Evolutionary conservation across 108 stramenopile genomes (phyloP), one percentile per base, ranked within the genome.

Genomic region (Fragilaria crotonensis): DNA sequence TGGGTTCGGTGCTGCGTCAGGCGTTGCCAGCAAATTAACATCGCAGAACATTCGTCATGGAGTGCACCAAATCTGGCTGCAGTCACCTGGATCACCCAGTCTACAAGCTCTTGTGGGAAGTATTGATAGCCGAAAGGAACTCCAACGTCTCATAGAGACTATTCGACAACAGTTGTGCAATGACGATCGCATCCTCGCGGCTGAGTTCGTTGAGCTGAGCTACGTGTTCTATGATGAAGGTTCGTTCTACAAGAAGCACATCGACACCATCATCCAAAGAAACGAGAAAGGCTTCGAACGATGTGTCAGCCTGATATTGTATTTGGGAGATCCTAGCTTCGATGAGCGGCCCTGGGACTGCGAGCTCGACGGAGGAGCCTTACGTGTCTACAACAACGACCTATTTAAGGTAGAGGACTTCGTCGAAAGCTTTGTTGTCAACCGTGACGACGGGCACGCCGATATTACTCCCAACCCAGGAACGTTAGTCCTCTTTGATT

Each of bases 401-500:
- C 11, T 11, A 11, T 41, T 41, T 41, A 7, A 41, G 11, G n/a
- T n/a, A n/a, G n/a, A n/a, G n/a, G n/a, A n/a, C n/a, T n/a, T n/a
- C n/a, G n/a, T n/a, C n/a, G n/a, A n/a, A n/a, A n/a, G n/a, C n/a
- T 41, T 41, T 23, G 45, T 22, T 4, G 25, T 26, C 3, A 31
- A 59, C 25, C 25, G 45, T 30, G 33, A 25, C 4, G 36, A 55
- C 3, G 11, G n/a, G 0, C 5, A 31, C 1, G 14, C 4, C 5
- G 63, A 64, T 56, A 48, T 64, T 18, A n/a, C 23, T 9, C 63
- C 63, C n/a, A 45, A 4, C 9, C 49, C 63, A 1, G 63, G 63
- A 17, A 55, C 54, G 9, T 45, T 64, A n/a, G 55, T 64, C 0
- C 5, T 64, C 44, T 64, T 64, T 56, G 63, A 64, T 46, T 52